Evolutionary conservation across 1,139 yeast genomes (phyloP).

Genomic region (Taphrina populina): DNA sequence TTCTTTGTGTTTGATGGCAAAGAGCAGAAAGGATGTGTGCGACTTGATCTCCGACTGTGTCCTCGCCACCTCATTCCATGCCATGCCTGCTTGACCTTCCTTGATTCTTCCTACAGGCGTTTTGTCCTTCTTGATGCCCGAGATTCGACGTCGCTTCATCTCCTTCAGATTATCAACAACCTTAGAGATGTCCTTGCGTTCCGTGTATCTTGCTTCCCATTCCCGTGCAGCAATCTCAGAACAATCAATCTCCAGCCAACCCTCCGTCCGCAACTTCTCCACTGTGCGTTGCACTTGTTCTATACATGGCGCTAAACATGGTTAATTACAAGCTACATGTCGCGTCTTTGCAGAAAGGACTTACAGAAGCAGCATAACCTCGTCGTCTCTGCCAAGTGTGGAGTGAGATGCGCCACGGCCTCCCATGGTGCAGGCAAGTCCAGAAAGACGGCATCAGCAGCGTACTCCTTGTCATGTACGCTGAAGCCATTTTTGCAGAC

Average conservation of each 20-base stretch:
- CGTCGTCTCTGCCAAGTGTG: slow-evolving; percentile 49
- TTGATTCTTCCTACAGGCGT: slow-evolving; percentile 54
- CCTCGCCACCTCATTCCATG: slow-evolving; percentile 81
- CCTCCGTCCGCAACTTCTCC: slow-evolving; percentile 65
- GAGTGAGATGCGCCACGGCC: slow-evolving; percentile 73
- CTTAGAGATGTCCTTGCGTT: slow-evolving; percentile 78
- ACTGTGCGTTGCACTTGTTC: slow-evolving; percentile 92
- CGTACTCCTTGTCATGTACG: slow-evolving; percentile 49
- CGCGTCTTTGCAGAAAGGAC: no score
- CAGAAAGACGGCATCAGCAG: slow-evolving; percentile 74
- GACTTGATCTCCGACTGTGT: slow-evolving; percentile 83
- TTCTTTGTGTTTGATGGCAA: slow-evolving; percentile 53
- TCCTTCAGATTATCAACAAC: slow-evolving; percentile 78
- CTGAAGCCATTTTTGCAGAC: slow-evolving; percentile 86
- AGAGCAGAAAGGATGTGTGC: slow-evolving; percentile 91
- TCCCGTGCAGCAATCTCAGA: slow-evolving; percentile 82
- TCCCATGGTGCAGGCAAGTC: slow-evolving; percentile 98
- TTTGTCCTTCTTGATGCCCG: slow-evolving; percentile 68
- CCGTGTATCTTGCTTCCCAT: slow-evolving; percentile 89
- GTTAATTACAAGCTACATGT: no score
- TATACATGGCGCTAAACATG: slow-evolving; percentile 96
- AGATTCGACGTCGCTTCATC: slow-evolving; percentile 69
- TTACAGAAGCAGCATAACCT: slow-evolving; percentile 28
- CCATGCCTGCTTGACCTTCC: slow-evolving; percentile 78
- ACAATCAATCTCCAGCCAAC: slow-evolving; percentile 91